Base-by-base conservation (phyloP, 495 filamentous ascomycete genomes). In the Penicillium malachiteum region DNA sequence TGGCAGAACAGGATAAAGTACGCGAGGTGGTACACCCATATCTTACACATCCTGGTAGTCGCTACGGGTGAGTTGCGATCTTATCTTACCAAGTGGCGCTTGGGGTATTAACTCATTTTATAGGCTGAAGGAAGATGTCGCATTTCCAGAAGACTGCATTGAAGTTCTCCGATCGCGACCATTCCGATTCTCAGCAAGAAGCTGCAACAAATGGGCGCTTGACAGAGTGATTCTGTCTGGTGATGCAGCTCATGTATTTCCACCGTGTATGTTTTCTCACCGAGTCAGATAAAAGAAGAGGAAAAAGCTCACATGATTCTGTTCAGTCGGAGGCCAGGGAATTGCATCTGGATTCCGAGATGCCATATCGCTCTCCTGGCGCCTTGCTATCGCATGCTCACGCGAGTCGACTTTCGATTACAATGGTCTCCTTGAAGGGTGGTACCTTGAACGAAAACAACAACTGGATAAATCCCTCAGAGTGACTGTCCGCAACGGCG, bases 161-260 rank as follows among this genome's bases (percentile, higher is more conserved):
- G 41, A 71, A n/a, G 66, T 77, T 17, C 65, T 77, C 9, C 74
- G 79, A 5, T 81, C 73, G n/a, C 65, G 78, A 12, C 80, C 78
- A 0, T 82, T 80, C 43, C 65, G 52, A 0, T 82, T 79, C 34
- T 73, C 74, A 0, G 70, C 74, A 10, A 71, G 78, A 33, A 72
- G 72, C 32, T 79, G 79, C 56, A 82, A 82, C 45, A 71, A 67
- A 41, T 84, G 80, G 80, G 72, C 72, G n/a, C 59, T 67, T 30
- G 66, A 63, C 14, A 66, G 76, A 3, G 74, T 72, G 0, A 68
- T 78, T 46, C 63, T 84, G 7, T 77, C 75, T 40, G 80, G 80
- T 10, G 80, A 84, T 58, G 71, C 80, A 2, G 79, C 80, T 5
- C 75, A 84, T 49, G 81, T 82, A 1, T 84, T 84, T 50, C 81